Conservation (phyloP, 805 yeast genomes). For the Candida sonorensis region DNA sequence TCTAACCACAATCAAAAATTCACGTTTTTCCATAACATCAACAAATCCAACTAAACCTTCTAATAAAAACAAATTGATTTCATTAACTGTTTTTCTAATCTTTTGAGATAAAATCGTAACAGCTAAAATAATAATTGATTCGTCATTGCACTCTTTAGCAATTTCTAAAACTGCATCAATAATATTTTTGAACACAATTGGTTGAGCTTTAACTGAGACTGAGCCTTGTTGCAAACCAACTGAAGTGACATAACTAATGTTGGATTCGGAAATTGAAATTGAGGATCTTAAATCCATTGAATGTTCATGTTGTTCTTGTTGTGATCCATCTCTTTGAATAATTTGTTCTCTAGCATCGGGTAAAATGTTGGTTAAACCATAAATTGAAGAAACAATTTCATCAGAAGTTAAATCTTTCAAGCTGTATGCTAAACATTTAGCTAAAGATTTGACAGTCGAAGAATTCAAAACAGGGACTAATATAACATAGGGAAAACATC, state of each 20-base stretch:
- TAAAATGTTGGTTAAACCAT: conserved; percentile 71
- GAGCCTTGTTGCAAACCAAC: conserved; percentile 13
- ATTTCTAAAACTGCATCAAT: conserved; percentile 62
- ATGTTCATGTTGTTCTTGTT: not conserved
- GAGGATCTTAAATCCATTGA: conserved; percentile 18
- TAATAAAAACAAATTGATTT: conserved; percentile 49
- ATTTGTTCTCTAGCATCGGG: conserved; percentile 37
- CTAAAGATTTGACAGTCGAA: conserved; percentile 42
- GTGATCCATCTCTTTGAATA: conserved; percentile 17
- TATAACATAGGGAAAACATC: conserved; percentile 42
- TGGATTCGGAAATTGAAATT: conserved; percentile 6
- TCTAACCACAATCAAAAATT: conserved; percentile 56
- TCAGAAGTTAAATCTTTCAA: conserved; percentile 70
- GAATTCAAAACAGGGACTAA: conserved; percentile 45
- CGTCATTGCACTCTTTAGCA: conserved; percentile 59
- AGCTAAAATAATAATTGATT: conserved; percentile 67
- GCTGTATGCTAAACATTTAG: conserved; percentile 58
- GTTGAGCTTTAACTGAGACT: conserved; percentile 17
- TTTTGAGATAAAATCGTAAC: conserved; percentile 81
- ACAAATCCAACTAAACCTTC: conserved; percentile 60
- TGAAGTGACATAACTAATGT: conserved; percentile 7
- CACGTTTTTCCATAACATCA: conserved; percentile 53
- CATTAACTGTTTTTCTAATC: conserved; percentile 38
- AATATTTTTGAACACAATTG: conserved; percentile 52
- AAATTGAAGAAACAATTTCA: conserved; percentile 74